Percentiles rank a stretch among this genome's conserved stretches.
phyloP scores from a whole-genome alignment of 208 protist species.

The Leishmania braziliensis region DNA sequence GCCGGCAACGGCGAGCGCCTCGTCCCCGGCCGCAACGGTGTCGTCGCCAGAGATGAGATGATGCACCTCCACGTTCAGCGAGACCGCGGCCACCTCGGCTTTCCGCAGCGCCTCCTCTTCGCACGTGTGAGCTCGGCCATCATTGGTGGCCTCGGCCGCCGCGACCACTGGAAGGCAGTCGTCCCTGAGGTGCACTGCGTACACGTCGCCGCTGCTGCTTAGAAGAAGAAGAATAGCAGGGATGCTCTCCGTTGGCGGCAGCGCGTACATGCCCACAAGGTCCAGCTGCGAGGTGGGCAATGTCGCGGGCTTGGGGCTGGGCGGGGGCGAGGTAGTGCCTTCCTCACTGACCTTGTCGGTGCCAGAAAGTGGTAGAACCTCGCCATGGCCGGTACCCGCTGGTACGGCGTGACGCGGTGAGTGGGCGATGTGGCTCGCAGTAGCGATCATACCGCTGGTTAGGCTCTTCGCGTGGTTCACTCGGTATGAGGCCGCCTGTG shows the following conservation, averaged over 20 bases:
- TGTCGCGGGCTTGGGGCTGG: neutral
- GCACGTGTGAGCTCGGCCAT: constrained; percentile 30
- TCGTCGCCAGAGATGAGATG: constrained; percentile 17
- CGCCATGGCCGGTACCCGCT: constrained; percentile 4
- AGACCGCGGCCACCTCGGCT: constrained; percentile 2
- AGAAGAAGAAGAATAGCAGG: constrained; percentile 62
- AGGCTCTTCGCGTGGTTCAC: neutral
- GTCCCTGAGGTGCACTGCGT: constrained; percentile 50
- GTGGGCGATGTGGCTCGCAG: neutral
- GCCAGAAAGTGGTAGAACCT: constrained; percentile 3
- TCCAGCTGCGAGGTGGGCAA: constrained; percentile 23
- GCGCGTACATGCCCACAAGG: constrained; percentile 53
- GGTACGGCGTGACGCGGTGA: neutral
- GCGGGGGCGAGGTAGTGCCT: neutral
- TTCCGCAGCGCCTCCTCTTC: constrained; percentile 15
- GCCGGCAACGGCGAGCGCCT: constrained; percentile 58
- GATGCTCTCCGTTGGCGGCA: constrained; percentile 59
- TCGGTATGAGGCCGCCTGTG: neutral
- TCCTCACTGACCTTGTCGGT: neutral
- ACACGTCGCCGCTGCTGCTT: constrained; percentile 73
- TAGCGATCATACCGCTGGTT: neutral
- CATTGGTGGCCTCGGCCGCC: constrained; percentile 18
- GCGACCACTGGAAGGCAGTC: constrained; percentile 32
- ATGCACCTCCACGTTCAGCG: constrained; percentile 23
- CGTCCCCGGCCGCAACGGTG: neutral